Evolutionary conservation across 768 basidiomycete genomes (phyloP).

Genomic region (Tulasnella sp.): DNA sequence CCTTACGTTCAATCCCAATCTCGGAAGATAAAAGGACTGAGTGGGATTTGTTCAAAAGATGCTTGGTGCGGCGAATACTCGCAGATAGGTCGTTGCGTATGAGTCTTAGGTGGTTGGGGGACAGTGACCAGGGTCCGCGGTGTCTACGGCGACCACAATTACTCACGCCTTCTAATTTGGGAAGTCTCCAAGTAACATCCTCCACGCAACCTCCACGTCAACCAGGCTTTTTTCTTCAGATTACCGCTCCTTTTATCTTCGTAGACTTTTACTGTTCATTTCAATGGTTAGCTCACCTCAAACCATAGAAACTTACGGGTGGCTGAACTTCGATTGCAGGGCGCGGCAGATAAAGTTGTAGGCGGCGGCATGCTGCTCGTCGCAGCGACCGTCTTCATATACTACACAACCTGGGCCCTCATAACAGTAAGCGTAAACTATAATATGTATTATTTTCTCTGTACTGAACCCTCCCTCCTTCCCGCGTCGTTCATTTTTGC

Average conservation of each 20-base stretch:
- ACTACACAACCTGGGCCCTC: conserved; percentile 92
- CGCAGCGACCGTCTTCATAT: conserved; percentile 76
- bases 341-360: conserved; percentile 75
- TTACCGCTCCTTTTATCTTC: background rate
- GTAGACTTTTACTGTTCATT: background rate
- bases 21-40: background rate
- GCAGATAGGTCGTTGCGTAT: background rate
- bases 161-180: background rate
- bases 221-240: conserved; percentile 7
- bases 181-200: conserved; percentile 14
- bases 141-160: background rate
- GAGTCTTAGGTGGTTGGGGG: background rate
- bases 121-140: background rate
- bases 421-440: conserved; percentile 59
- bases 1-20: background rate
- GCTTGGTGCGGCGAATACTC: background rate
- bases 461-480: conserved; percentile 25
- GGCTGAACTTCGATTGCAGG: conserved; percentile 50
- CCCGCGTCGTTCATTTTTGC: conserved; percentile 33
- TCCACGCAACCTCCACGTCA: conserved; percentile 29
- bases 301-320: background rate
- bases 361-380: conserved; percentile 80
- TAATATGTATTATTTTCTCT: background rate
- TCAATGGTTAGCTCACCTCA: conserved; percentile 16
- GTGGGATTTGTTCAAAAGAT: background rate